Percentiles rank a stretch among this genome's conserved stretches.
phyloP scores from a whole-genome alignment of 352 stramenopile genomes.

The Phytophthora pistaciae region DNA sequence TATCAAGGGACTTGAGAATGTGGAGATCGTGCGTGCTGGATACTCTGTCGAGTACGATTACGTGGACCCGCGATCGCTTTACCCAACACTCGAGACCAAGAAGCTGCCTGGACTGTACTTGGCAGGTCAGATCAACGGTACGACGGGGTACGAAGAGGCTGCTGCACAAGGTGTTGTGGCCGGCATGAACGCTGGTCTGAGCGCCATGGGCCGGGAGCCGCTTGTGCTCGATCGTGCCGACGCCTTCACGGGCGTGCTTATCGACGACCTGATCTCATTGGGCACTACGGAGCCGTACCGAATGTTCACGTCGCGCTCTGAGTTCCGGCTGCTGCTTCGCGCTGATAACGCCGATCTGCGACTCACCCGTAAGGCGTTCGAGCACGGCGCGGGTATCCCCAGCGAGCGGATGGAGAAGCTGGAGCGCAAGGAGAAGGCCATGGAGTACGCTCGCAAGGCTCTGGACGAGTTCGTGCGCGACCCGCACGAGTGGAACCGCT shows the following conservation, averaged over 20 bases:
- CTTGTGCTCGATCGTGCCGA: slow-evolving; percentile 95
- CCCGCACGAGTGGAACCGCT: slow-evolving; percentile 86
- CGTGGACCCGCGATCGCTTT: slow-evolving; percentile 95
- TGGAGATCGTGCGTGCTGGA: slow-evolving; percentile 95
- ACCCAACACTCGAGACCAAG: slow-evolving; percentile 96
- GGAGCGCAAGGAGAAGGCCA: slow-evolving; percentile 83
- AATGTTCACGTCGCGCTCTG: slow-evolving; percentile 98
- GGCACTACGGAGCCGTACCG: slow-evolving; percentile 98
- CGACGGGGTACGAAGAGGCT: slow-evolving; percentile 99
- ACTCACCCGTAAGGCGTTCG: slow-evolving; percentile 94
- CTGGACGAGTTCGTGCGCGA: slow-evolving; percentile 72
- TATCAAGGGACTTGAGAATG: slow-evolving; percentile 96
- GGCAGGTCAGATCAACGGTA: slow-evolving; percentile 99
- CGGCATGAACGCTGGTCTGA: slow-evolving; percentile 95
- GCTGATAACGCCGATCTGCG: slow-evolving; percentile 98
- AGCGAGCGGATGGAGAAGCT: slow-evolving; percentile 84
- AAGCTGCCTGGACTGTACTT: slow-evolving; percentile 94
- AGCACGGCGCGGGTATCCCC: slow-evolving; percentile 78
- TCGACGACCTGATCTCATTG: slow-evolving; percentile 98
- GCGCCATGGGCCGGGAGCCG: slow-evolving; percentile 59
- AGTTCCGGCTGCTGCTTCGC: slow-evolving; percentile 90
- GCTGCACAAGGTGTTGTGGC: slow-evolving; percentile 98
- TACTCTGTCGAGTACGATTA: slow-evolving; percentile 99
- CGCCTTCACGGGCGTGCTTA: slow-evolving; percentile 98
- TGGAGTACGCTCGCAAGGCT: slow-evolving; percentile 57